phyloP scores from a whole-genome alignment of 805 yeast genomes.

The Candida alai region DNA sequence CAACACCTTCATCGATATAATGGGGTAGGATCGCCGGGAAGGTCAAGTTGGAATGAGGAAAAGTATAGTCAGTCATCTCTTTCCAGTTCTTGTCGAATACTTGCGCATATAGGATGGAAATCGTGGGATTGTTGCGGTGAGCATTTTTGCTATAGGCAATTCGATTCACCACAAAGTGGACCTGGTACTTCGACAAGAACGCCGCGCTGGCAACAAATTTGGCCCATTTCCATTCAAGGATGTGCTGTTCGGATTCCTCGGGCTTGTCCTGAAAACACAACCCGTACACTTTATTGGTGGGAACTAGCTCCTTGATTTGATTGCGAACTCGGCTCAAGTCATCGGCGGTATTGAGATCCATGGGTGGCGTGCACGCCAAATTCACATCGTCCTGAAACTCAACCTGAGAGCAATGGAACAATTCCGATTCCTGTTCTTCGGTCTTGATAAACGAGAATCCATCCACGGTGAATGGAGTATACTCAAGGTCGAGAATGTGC shows the following conservation, averaged over 20 bases:
- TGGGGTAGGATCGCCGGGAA: constrained; percentile 13
- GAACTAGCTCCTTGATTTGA: constrained; percentile 8
- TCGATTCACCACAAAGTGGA: constrained; percentile 27
- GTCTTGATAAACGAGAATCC: constrained; percentile 4
- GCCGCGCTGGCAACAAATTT: constrained; percentile 18
- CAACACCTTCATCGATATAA: constrained; percentile 6
- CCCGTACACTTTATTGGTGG: constrained; percentile 9
- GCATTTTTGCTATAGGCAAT: constrained; percentile 20
- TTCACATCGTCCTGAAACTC: constrained; percentile 1
- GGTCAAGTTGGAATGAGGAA: constrained; percentile 6
- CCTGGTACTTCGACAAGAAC: constrained; percentile 26
- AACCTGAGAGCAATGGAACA: constrained; percentile 6
- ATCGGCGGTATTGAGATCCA: constrained; percentile 2
- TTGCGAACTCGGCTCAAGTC: constrained; percentile 11
- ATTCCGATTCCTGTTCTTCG: not conserved
- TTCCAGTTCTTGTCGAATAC: constrained; percentile 19
- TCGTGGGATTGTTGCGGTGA: constrained; percentile 18
- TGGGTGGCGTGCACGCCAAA: not conserved
- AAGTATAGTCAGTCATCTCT: constrained; percentile 12
- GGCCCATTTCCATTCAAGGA: constrained; percentile 11
- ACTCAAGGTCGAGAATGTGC: not conserved
- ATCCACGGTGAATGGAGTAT: not conserved
- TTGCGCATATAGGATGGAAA: constrained; percentile 22
- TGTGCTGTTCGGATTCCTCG: constrained; percentile 11
- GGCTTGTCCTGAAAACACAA: constrained; percentile 11